Conservation (phyloP, 2,329 filamentous ascomycete species). For the Pseudogymnoascus sp. region DNA sequence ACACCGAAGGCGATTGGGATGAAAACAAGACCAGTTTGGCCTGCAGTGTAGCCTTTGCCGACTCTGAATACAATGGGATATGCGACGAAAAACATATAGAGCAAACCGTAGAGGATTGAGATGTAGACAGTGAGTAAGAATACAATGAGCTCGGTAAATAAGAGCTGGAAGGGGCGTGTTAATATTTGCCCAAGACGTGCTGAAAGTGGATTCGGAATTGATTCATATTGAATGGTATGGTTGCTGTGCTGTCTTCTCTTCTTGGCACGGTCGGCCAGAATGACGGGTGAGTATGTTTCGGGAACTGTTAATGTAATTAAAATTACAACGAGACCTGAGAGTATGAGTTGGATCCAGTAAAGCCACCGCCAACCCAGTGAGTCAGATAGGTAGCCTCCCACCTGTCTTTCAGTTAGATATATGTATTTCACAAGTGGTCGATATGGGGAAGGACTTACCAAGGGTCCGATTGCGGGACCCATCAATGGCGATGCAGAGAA, state of each 20-base stretch:
- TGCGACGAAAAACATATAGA: conserved; percentile 85
- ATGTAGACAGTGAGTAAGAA: conserved; percentile 64
- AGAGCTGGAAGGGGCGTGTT: conserved; percentile 63
- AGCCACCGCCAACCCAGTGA: conserved; percentile 67
- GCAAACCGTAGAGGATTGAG: conserved; percentile 72
- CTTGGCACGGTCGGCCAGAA: conserved; percentile 59
- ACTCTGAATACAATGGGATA: conserved; percentile 77
- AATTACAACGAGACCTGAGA: conserved; percentile 58
- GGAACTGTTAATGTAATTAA: conserved; percentile 75
- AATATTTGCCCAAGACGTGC: too few relatives aligned
- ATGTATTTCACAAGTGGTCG: too few relatives aligned
- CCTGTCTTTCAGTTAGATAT: conserved; percentile 17
- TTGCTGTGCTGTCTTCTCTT: conserved; percentile 55
- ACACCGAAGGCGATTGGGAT: conserved; percentile 60
- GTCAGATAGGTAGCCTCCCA: conserved; percentile 65
- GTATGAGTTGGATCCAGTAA: conserved; percentile 75
- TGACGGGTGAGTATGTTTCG: conserved; percentile 73
- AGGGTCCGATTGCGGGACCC: conserved; percentile 64
- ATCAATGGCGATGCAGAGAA: conserved; percentile 74
- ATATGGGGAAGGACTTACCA: conserved; percentile 27
- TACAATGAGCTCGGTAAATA: conserved; percentile 62
- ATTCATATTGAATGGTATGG: too few relatives aligned
- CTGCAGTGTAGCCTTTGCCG: conserved; percentile 67
- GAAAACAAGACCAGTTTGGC: conserved; percentile 70
- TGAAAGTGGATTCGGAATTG: too few relatives aligned